Evolutionary conservation across 139 green algal species (phyloP), one percentile per base, ranked within the genome.

Genomic region (Micractinium sp.): DNA sequence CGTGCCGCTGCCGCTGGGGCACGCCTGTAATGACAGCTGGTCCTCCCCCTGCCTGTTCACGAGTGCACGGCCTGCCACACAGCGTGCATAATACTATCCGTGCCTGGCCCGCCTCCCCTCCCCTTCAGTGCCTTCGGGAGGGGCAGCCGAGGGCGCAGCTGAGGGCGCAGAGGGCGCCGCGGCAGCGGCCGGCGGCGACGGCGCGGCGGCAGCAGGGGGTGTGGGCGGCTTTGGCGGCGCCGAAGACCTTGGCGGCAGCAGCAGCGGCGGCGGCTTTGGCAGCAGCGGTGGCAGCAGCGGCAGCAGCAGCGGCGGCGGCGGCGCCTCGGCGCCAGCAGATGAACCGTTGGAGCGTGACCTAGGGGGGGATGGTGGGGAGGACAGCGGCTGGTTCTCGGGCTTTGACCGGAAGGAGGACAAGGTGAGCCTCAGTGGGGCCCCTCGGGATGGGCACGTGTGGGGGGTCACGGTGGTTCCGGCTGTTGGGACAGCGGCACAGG

Each of bases 261-360:
- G 84, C 78, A 35, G 74, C 47, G 41, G 38, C 33, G 81, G 56
- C 18, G 81, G 41, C 66, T 87, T 25, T 69, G 77, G 71, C 67
- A 33, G 81, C 56, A 31, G 15, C 14, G 60, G 15, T n/a, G 81
- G 31, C 56, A 22, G 47, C 56, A 3, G 20, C 20, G 60, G 81
- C 81, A 53, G 53, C 53, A 19, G 84, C 71, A 35, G 74, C 69
- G n/a, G 88, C 47, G 41, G 38, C 27, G 67, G 47, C 60, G 78
- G 41, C 16, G 78, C 35, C 29, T 13, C 41, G 33, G 78, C 27
- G n/a, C 41, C 78, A 31, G 78, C 60, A 36, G 90, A 79, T 33
- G 77, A 36, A 31, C 85, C 91, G 27, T 79, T 87, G 67, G 82
- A 85, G 60, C 71, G 71, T 25, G 89, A 93, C 78, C 63, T 93